phyloP scores from a whole-genome alignment of 495 filamentous ascomycete species.

The Penicillium pancosmium region DNA sequence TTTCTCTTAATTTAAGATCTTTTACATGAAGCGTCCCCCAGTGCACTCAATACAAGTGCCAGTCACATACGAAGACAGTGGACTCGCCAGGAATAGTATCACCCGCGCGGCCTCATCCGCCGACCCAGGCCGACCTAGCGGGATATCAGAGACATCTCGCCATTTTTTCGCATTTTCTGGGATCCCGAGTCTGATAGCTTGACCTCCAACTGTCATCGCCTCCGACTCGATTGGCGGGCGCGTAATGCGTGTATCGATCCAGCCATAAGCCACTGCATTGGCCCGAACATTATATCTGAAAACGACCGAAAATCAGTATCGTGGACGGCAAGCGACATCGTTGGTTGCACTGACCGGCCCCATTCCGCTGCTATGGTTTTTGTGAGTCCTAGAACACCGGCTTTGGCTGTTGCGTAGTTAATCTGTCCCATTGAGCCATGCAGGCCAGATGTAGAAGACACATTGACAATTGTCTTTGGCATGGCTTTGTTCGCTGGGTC shows the following conservation, averaged over 20 bases:
- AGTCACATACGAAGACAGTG: conserved; percentile 63
- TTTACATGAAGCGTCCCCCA: conserved; percentile 19
- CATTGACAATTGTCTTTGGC: conserved; percentile 69
- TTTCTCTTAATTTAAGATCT: too few relatives aligned
- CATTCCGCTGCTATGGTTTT: conserved; percentile 81
- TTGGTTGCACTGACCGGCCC: conserved; percentile 52
- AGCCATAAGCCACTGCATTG: conserved; percentile 72
- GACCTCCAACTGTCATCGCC: conserved; percentile 61
- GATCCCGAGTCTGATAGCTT: conserved; percentile 32
- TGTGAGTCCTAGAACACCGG: conserved; percentile 67
- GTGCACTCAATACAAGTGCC: conserved; percentile 25
- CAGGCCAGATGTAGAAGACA: conserved; percentile 67
- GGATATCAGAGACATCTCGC: conserved; percentile 58
- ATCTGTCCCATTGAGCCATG: conserved; percentile 74
- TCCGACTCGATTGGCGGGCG: conserved; percentile 67
- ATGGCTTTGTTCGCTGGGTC: conserved; percentile 61
- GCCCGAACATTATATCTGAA: conserved; percentile 66
- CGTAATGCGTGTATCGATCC: conserved; percentile 67
- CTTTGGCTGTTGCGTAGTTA: conserved; percentile 74
- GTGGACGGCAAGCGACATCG: neutral
- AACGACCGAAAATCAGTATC: neutral
- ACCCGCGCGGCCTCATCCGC: conserved; percentile 70
- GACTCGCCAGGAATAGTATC: conserved; percentile 70
- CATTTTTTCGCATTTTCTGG: conserved; percentile 26
- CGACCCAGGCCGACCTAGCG: conserved; percentile 65